A percentile compares a stretch with the other conserved stretches of the same genome.
These are phyloP conservation scores for Thelonectria rubi DNA, from an alignment of 2,329 filamentous ascomycete genomes.

Conservation along the genomic window DNA sequence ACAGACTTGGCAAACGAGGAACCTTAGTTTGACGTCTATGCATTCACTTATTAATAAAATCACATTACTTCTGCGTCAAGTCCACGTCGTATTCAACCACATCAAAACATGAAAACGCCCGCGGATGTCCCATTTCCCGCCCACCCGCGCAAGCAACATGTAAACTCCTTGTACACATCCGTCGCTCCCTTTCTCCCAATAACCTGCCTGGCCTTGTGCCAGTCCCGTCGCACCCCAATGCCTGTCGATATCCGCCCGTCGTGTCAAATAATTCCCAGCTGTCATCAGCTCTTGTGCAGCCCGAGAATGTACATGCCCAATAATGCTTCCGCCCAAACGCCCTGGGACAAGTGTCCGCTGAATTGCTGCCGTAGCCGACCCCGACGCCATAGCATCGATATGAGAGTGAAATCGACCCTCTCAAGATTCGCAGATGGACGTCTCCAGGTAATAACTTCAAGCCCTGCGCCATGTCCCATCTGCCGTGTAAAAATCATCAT, in stretches of 20 bases:
- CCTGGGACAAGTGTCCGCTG: constrained; percentile 25
- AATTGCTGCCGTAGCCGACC: constrained; percentile 38
- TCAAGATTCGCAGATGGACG: constrained; percentile 31
- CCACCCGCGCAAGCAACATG: constrained; percentile 26
- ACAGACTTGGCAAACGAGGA: background rate
- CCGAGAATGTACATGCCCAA: constrained; percentile 35
- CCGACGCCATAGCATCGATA: constrained; percentile 42
- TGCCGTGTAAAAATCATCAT: constrained; percentile 36
- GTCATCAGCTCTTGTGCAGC: constrained; percentile 36
- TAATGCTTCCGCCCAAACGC: constrained; percentile 38
- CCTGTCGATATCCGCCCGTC: constrained; percentile 30
- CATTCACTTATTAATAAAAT: constrained; percentile 3
- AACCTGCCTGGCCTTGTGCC: constrained; percentile 23
- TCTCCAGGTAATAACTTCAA: constrained; percentile 34
- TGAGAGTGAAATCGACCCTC: constrained; percentile 38
- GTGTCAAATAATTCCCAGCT: constrained; percentile 28
- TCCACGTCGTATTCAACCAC: constrained; percentile 40
- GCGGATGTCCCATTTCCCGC: constrained; percentile 26
- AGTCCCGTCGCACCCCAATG: constrained; percentile 32
- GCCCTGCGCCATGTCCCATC: constrained; percentile 35
- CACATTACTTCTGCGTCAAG: constrained; percentile 15
- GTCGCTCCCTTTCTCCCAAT: constrained; percentile 22
- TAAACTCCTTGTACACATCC: constrained; percentile 37
- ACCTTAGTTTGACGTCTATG: constrained; percentile 5
- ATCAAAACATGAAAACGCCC: constrained; percentile 34